Conservation (phyloP, 352 stramenopile genomes). For the Pythium biforme region DNA sequence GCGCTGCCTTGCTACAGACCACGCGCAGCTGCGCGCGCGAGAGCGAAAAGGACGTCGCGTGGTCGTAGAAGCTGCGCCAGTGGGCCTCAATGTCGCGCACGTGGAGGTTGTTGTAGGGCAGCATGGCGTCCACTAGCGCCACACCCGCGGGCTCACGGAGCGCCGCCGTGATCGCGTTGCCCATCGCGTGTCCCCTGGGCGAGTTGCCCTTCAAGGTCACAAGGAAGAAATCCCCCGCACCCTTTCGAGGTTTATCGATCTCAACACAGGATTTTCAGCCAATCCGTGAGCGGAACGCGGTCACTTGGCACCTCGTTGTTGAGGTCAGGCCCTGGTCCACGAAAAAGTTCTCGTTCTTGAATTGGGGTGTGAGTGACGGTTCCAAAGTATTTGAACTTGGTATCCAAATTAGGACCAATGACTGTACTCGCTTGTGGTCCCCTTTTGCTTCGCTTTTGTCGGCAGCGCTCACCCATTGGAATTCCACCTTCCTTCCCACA, state of each 20-base stretch:
- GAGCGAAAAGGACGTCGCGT: slow-evolving; percentile 67
- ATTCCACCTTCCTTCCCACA: slow-evolving; percentile 1
- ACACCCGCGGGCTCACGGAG: slow-evolving; percentile 44
- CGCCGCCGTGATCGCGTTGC: slow-evolving; percentile 53
- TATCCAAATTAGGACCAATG: background rate
- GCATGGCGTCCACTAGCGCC: slow-evolving; percentile 53
- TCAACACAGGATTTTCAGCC: slow-evolving; percentile 16
- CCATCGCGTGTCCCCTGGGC: slow-evolving; percentile 33
- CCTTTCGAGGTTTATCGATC: slow-evolving; percentile 16
- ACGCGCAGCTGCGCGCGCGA: slow-evolving; percentile 52
- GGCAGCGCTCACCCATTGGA: slow-evolving; percentile 3
- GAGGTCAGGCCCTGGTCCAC: background rate
- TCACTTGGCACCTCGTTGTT: slow-evolving; percentile 4
- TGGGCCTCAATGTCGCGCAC: slow-evolving; percentile 73
- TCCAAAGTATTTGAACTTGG: background rate
- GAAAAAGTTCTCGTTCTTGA: no score
- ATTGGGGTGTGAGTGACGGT: background rate
- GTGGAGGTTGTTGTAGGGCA: slow-evolving; percentile 74
- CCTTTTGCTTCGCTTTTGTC: slow-evolving; percentile 1
- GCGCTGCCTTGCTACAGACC: slow-evolving; percentile 58
- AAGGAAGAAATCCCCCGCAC: background rate
- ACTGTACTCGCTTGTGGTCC: slow-evolving; percentile 7
- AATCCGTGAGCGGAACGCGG: slow-evolving; percentile 20
- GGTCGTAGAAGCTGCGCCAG: slow-evolving; percentile 85
- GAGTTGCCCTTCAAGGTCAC: background rate